Evolutionary conservation across 2,329 filamentous ascomycete genomes (phyloP).

Genomic region (Aspergillus vadensis): DNA sequence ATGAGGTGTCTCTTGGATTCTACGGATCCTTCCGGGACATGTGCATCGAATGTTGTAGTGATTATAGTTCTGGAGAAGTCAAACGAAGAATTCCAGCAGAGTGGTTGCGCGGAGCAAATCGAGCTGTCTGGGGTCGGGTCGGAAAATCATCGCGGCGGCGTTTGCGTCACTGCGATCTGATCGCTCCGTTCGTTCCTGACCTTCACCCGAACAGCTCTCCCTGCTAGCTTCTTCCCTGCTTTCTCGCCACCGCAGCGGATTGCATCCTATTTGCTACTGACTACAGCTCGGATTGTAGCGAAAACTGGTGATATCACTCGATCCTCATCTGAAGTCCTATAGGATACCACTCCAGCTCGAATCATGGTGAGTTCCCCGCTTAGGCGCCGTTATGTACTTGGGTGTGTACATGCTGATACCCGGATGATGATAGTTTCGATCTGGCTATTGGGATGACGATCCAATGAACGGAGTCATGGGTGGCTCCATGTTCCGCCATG

Average conservation of each 20-base stretch:
- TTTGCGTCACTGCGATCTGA: constrained; percentile 41
- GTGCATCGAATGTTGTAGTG: neutral
- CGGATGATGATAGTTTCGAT: constrained; percentile 43
- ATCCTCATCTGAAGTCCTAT: no score
- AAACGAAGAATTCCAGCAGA: neutral
- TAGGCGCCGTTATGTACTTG: neutral
- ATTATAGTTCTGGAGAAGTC: neutral
- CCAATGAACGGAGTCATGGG: constrained; percentile 57
- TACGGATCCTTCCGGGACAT: neutral
- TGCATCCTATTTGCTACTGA: neutral
- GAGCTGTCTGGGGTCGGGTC: constrained; percentile 38
- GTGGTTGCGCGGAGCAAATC: neutral
- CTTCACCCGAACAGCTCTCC: constrained; percentile 7
- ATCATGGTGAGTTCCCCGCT: constrained; percentile 29
- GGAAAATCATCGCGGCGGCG: constrained; percentile 43
- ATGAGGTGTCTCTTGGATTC: neutral
- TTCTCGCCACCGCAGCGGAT: neutral
- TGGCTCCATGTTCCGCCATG: constrained; percentile 54
- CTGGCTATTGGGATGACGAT: constrained; percentile 56
- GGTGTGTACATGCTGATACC: neutral
- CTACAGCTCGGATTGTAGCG: neutral
- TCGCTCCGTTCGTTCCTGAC: constrained; percentile 11
- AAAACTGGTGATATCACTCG: neutral
- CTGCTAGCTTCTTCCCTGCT: neutral
- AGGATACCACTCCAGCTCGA: neutral